Conservation (phyloP, 257 asterid genomes). For the Ligustrum vulgare region DNA sequence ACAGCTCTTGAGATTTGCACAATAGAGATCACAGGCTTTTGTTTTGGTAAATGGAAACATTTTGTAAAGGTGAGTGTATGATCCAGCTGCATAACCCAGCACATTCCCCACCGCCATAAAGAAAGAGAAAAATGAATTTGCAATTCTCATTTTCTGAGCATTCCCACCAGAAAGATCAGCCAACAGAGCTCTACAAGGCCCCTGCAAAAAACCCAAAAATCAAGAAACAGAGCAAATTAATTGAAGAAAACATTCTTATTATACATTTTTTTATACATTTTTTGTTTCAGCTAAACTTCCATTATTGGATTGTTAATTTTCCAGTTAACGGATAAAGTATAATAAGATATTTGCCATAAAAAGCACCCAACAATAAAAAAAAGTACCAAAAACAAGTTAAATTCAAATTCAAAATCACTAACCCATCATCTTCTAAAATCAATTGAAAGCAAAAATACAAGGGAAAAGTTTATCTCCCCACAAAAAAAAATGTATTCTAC, state of each 20-base stretch:
- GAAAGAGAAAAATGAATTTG: constrained; percentile 68
- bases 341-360: neutral
- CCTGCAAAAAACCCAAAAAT: constrained; percentile 41
- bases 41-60: constrained; percentile 77
- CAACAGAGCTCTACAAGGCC: constrained; percentile 86
- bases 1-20: constrained; percentile 87
- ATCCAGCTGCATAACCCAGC: constrained; percentile 87
- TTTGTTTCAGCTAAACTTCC: neutral
- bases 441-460: neutral
- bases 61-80: constrained; percentile 55
- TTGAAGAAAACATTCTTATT: neutral
- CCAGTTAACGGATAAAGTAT: neutral
- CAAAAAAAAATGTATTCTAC: neutral
- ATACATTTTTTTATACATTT: neutral
- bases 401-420: too few species aligned
- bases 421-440: neutral
- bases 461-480: neutral
- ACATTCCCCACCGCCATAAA: constrained; percentile 96
- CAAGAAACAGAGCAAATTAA: neutral
- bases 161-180: constrained; percentile 78
- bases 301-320: neutral
- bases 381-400: neutral
- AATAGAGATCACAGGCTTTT: constrained; percentile 74
- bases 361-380: neutral
- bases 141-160: constrained; percentile 47